Base-by-base conservation (phyloP, 345 rosid species). In the Adansonia digitata region DNA sequence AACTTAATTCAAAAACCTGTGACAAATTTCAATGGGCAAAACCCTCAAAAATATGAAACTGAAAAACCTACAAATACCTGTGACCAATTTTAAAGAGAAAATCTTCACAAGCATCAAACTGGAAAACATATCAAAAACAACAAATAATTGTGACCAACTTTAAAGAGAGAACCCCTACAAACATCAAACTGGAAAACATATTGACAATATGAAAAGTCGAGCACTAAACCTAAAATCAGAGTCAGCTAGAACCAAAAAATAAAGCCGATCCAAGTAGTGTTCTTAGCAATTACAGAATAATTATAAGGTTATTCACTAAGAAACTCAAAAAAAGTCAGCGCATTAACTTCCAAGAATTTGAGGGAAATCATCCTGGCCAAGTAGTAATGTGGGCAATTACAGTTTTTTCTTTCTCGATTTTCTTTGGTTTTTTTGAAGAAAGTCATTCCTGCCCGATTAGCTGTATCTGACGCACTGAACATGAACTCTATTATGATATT, bases 1-100 rank as follows among this genome's bases (percentile, higher is more conserved):
- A 84, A 79, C 98, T 85, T 86, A 90, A 81, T 81, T 93, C 98
- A 84, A 87, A 81, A 46, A 93, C 94, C 98, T 93, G 83, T 74
- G 74, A 45, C 71, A 77, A 80, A 52, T 40, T 17, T n/a, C 72
- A 80, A 40, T 63, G 49, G 71, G 73, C 77, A 82, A 74, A 55
- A 53, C 35, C 14, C 48, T 53, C 27, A 46, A 17, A 72, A 64
- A 40, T 37, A 74, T 29, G 56, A 53, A 62, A 74, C 4, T 61
- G 35, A 2, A 31, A 52, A 42, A 18, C 40, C 37, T 51, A 3
- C 95, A 81, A 88, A 81, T 55, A 90, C 89, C 95, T 91, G 77
- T 75, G 77, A 52, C 75, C 80, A 80, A 63, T 42, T 20, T 26
- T 71, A 81, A 34, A 59, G 70, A 69, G 73, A 81, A 86, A 63